Evolutionary conservation across 306 rosid genomes (phyloP).

Genomic region (Vigna radiata): DNA sequence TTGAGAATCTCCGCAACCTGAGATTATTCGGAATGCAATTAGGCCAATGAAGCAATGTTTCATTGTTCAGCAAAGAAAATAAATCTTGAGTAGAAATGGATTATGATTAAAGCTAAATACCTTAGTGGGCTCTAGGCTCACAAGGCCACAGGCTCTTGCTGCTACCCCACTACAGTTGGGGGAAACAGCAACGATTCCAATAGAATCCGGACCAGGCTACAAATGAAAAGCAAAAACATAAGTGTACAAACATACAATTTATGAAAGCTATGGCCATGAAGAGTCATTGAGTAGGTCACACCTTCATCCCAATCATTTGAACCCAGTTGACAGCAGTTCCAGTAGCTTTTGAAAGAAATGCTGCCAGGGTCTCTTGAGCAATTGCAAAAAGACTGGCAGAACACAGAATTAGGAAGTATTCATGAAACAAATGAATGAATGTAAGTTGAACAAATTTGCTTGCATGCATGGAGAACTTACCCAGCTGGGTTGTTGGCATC

Average conservation of each 20-base stretch:
- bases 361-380: slow-evolving; percentile 95
- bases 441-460: neutral
- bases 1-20: slow-evolving; percentile 87
- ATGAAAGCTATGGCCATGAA: neutral
- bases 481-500: slow-evolving; percentile 92
- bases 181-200: slow-evolving; percentile 90
- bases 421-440: neutral
- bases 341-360: slow-evolving; percentile 95
- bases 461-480: slow-evolving; percentile 44
- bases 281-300: slow-evolving; percentile 6
- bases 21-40: neutral
- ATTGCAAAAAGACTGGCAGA: slow-evolving; percentile 71
- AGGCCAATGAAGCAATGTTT: neutral
- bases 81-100: neutral
- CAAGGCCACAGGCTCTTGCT: slow-evolving; percentile 91
- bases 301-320: slow-evolving; percentile 99
- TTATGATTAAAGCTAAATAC: slow-evolving; percentile 35
- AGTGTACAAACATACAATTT: neutral
- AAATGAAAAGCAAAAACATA: neutral
- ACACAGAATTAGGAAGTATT: slow-evolving; percentile 4
- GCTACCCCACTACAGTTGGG: slow-evolving; percentile 84
- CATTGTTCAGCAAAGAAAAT: neutral
- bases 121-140: slow-evolving; percentile 87
- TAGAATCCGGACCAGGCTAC: slow-evolving; percentile 97
- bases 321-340: slow-evolving; percentile 99